Base-by-base conservation (phyloP, 1,284 basidiomycete species). In the Malassezia equina region DNA sequence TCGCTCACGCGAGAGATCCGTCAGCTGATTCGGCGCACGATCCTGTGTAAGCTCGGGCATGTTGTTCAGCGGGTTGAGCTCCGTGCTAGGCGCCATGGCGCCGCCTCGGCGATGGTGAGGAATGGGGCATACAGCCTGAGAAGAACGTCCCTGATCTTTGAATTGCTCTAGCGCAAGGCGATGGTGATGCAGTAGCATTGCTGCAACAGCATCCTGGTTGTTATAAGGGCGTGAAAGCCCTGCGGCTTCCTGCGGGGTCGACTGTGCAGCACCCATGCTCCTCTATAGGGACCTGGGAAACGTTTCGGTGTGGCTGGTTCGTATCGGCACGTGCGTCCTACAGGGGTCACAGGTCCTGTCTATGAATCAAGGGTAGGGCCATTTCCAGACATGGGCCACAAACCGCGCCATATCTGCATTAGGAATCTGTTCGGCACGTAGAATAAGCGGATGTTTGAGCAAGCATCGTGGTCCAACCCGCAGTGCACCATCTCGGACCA, bases 321-420 rank as follows among this genome's bases (percentile, higher is more conserved):
- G 7, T 12, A 4, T n/a, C 4, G 41, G 41, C 41, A 28, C 41
- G 41, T 43, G 23, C 27, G 23, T 43, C n/a, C 15, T 27, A 28
- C 13, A 27, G 41, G 24, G n/a, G n/a, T 13, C 9, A 8, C 23
- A 12, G 3, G 15, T 9, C 7, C 7, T 33, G n/a, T 21, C 28
- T 46, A 32, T n/a, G 23, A 15, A 36, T 13, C 32, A 40, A 9
- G 45, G n/a, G 21, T 36, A 59, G 46, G 51, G 52, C 89, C 90
- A 93, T 48, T 82, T 84, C 83, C 88, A 91, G 25, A 96, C 84
- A 68, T 86, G 81, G 47, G 85, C 82, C 45, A 98, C 86, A 88
- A 91, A 98, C 24, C 66, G 65, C 48, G 64, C 71, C 58, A 73
- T 67, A 42, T 72, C 69, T 43, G 90, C 84, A 40, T 66, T 72